Conservation (phyloP, 306 rosid species). For the Trichosanthes cucumerina region DNA sequence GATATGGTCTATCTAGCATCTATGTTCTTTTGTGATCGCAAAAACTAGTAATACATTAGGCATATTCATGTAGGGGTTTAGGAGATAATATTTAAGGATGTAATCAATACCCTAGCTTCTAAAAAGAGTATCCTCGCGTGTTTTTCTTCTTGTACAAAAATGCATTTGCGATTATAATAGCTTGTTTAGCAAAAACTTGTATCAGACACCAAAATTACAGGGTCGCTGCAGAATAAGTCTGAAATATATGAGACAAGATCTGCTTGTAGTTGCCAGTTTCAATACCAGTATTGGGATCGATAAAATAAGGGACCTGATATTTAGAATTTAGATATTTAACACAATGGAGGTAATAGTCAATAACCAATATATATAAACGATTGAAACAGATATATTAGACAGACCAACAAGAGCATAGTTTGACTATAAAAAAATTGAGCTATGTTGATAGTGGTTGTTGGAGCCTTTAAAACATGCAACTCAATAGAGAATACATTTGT, state of each 20-base stretch:
- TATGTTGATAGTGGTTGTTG: no score
- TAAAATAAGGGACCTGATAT: constrained; percentile 62
- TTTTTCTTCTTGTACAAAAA: not conserved
- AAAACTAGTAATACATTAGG: not conserved
- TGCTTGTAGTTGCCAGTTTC: constrained; percentile 52
- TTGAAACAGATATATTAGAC: not conserved
- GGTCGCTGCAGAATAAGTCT: constrained; percentile 44
- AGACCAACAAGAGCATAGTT: not conserved
- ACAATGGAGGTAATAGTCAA: not conserved
- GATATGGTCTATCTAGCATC: not conserved
- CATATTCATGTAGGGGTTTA: not conserved
- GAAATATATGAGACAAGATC: constrained; percentile 59
- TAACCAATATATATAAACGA: not conserved
- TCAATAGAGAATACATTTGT: no score
- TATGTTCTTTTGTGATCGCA: not conserved
- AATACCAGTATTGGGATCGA: constrained; percentile 69
- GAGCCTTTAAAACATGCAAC: no score
- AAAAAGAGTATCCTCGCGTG: not conserved
- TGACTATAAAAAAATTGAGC: no score
- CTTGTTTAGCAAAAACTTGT: not conserved
- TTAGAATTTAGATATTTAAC: not conserved
- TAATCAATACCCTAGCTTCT: not conserved
- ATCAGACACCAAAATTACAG: not conserved
- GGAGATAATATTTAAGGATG: not conserved
- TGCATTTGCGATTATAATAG: not conserved